Evolutionary conservation across 305 asterid genomes (phyloP), one percentile per base, ranked within the genome.

Genomic region (Solanum hybrid): DNA sequence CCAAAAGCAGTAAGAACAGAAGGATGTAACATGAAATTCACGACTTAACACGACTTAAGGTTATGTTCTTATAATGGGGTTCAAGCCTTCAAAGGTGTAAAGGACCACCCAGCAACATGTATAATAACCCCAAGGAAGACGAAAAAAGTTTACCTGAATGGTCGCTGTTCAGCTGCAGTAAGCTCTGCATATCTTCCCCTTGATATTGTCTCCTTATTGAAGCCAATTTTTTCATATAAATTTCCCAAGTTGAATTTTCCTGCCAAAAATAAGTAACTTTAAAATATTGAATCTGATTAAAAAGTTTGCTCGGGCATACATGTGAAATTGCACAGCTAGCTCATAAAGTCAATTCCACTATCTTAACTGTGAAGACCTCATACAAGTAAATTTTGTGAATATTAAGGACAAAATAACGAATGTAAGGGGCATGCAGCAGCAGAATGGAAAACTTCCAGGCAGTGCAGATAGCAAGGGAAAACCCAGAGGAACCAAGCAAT

Each of bases 101-200:
- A 8, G 16, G 71, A 81, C 26, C 86, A 66, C 27, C 37, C 86
- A 81, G 24, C 24, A 0, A 56, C 37, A 72, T 75, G 87, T n/a
- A 81, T 34, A 14, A 79, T 11, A 46, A 46, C 46, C 78, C 27
- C 20, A 78, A 85, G 69, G 79, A 88, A 79, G 87, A 79, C 14
- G 8, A 79, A 60, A 90, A 38, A 66, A 22, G 38, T 90, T 89
- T 89, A 95, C 99, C 99, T 96, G 92, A 96, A 96, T 51, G 99
- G 95, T 90, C 98, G 93, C 88, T 96, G 99, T 46, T 95, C 98
- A 90, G 98, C 98, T 17, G 95, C 96, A 79, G 94, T 92, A 90
- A 96, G 95, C 94, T 96, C 98, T 11, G 98, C 98, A 92, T 90
- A 96, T 89, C 91, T 93, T 86, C 99, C 99, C 91, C 95, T 96